Evolutionary conservation across 805 yeast genomes (phyloP), one percentile per base, ranked within the genome.

Genomic region (Ogataea paradorogensis): DNA sequence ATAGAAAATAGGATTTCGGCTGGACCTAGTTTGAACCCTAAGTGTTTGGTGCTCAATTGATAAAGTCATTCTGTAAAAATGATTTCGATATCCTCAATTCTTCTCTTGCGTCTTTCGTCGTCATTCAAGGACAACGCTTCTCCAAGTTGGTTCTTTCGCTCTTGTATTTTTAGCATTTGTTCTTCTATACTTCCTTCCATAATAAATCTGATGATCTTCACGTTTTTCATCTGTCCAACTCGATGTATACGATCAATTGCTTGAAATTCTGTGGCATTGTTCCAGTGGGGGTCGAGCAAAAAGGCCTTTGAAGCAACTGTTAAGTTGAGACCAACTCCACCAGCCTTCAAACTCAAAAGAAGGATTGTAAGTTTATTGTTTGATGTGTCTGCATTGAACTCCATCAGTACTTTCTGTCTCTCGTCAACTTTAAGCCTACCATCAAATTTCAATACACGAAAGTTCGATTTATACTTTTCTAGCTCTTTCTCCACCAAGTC

Each of bases 251-350:
- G 62, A 62, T 89, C 96, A 44, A 89, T 85, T 0, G 96, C 96
- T 59, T 88, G 96, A 35, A 85, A 87, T 53, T 88, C 96, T 38
- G 83, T 78, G 34, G 95, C 86, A 32, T 87, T 95, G 22, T 93
- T 85, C 97, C 97, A 90, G 93, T 96, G 90, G 0, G 97, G 96
- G 55, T 90, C 97, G 87, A 91, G 83, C 76, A 90, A 72, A 51
- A 80, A 88, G 2, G 95, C 97, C 25, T 76, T 72, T 0, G 86
- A 82, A 0, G 97, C 95, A 35, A 82, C 78, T 0, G 95, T 90
- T 45, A 90, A 66, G 55, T 90, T 90, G 46, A 90, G 68, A 0
- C 97, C 97, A 9, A 89, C 96, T 7, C 97, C 97, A 16, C 97
- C 97, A 0, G 96, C 95, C 59, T 88, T 90, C 46, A 89, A 64